Evolutionary conservation across 2,329 filamentous ascomycete genomes (phyloP).

Genomic region (Apiospora koreana): DNA sequence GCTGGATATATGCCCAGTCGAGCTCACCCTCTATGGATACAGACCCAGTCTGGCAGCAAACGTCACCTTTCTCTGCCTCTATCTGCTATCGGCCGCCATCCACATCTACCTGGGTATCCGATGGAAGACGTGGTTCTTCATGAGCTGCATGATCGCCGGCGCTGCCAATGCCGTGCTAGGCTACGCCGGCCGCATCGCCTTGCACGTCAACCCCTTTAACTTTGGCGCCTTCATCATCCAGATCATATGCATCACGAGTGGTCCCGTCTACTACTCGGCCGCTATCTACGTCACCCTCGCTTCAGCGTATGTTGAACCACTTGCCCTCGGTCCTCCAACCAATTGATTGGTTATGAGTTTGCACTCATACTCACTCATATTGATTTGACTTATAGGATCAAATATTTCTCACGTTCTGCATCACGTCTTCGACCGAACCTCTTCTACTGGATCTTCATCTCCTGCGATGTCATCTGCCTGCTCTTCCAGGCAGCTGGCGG

Average conservation of each 20-base stretch:
- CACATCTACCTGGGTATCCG: slow-evolving; percentile 46
- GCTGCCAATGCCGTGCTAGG: slow-evolving; percentile 60
- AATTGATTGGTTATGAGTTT: slow-evolving; percentile 28
- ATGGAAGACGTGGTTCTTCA: slow-evolving; percentile 51
- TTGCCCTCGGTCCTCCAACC: background rate
- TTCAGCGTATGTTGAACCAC: slow-evolving; percentile 29
- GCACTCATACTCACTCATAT: background rate
- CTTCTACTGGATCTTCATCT: slow-evolving; percentile 34
- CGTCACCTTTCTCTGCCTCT: slow-evolving; percentile 43
- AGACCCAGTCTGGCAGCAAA: slow-evolving; percentile 46
- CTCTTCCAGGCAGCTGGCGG: slow-evolving; percentile 45
- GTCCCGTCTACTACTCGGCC: slow-evolving; percentile 58
- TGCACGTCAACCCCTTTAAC: slow-evolving; percentile 59
- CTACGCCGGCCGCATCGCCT: slow-evolving; percentile 61
- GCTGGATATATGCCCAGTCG: slow-evolving; percentile 46
- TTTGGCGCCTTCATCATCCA: slow-evolving; percentile 65
- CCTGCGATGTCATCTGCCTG: slow-evolving; percentile 44
- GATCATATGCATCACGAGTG: slow-evolving; percentile 62
- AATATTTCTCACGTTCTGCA: slow-evolving; percentile 28
- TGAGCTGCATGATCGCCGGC: slow-evolving; percentile 55
- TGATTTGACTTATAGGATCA: slow-evolving; percentile 28
- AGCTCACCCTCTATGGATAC: slow-evolving; percentile 48
- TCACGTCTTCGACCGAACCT: slow-evolving; percentile 27
- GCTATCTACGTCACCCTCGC: slow-evolving; percentile 66
- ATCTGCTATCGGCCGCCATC: slow-evolving; percentile 46